These are phyloP conservation scores for Jatropha podagrica DNA, from an alignment of 441 rosid genomes.

Conservation along the genomic window DNA sequence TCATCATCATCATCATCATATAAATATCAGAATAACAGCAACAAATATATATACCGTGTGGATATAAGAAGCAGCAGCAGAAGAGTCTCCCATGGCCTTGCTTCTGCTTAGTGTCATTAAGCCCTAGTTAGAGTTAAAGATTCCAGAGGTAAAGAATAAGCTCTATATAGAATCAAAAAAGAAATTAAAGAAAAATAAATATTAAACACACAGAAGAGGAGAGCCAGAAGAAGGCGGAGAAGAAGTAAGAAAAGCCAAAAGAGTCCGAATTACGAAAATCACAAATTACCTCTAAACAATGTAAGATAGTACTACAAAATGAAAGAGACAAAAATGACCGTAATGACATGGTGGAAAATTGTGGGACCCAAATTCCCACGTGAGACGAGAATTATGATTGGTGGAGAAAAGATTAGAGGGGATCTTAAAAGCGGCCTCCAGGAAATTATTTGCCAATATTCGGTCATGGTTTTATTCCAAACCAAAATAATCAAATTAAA, in stretches of 20 bases:
- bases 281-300: not conserved
- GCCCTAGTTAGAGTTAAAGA: not conserved
- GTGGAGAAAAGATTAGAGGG: conserved; percentile 61
- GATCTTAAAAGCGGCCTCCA: conserved; percentile 35
- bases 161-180: too few species aligned
- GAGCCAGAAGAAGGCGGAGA: not conserved
- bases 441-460: too few species aligned
- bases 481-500: too few species aligned
- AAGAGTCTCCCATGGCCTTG: conserved; percentile 39
- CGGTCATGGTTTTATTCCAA: too few species aligned
- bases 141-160: too few species aligned
- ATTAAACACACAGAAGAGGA: not conserved
- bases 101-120: not conserved
- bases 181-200: not conserved
- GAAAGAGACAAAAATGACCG: not conserved
- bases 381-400: conserved; percentile 70
- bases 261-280: conserved; percentile 10
- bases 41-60: conserved; percentile 47
- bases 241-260: not conserved
- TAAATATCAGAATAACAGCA: not conserved
- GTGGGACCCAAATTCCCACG: conserved; percentile 57
- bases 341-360: not conserved
- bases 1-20: not conserved
- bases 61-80: conserved; percentile 77
- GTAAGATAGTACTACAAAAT: not conserved